A percentile compares a stretch with the other conserved stretches of the same genome.
Evolutionary conservation across 139 green algal genomes (phyloP).

Genomic region (Raphidocelis subcapitata): DNA sequence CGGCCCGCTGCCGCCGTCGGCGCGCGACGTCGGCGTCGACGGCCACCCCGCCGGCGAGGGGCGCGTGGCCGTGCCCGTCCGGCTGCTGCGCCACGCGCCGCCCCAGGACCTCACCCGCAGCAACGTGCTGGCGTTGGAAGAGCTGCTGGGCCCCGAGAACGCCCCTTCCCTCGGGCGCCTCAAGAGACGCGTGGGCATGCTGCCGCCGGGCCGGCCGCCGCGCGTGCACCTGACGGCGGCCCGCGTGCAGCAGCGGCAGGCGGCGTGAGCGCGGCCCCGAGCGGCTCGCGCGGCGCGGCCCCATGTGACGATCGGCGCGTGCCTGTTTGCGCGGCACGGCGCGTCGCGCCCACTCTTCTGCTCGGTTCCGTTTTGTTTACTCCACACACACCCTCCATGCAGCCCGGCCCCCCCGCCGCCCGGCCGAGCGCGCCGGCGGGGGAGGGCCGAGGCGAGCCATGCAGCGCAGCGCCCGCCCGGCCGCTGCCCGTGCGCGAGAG

Average conservation of each 20-base stretch:
- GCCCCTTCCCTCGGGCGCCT: constrained; percentile 21
- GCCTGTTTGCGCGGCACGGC: too few relatives aligned
- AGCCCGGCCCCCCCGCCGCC: too few relatives aligned
- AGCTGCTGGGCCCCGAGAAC: constrained; percentile 11
- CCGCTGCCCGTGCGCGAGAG: too few relatives aligned
- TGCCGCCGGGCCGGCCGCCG: constrained; percentile 11
- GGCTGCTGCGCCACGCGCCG: neutral
- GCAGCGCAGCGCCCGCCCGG: too few relatives aligned
- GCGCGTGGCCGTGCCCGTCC: constrained; percentile 18
- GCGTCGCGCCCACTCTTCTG: too few relatives aligned
- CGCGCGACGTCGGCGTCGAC: constrained; percentile 1
- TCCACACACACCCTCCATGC: too few relatives aligned
- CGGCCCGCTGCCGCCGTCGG: neutral
- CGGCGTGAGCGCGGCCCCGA: neutral
- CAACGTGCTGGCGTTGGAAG: constrained; percentile 29
- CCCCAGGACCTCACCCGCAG: constrained; percentile 8
- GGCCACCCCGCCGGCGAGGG: constrained; percentile 34
- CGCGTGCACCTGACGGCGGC: neutral
- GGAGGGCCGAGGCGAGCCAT: too few relatives aligned
- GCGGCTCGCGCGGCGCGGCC: neutral
- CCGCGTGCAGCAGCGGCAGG: neutral
- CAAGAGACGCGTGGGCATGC: constrained; percentile 33
- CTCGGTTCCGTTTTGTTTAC: too few relatives aligned
- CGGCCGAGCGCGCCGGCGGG: too few relatives aligned
- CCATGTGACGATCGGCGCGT: too few relatives aligned